Evolutionary conservation across 1,284 basidiomycete species (phyloP).

Genomic region (Microbotryum violaceum): DNA sequence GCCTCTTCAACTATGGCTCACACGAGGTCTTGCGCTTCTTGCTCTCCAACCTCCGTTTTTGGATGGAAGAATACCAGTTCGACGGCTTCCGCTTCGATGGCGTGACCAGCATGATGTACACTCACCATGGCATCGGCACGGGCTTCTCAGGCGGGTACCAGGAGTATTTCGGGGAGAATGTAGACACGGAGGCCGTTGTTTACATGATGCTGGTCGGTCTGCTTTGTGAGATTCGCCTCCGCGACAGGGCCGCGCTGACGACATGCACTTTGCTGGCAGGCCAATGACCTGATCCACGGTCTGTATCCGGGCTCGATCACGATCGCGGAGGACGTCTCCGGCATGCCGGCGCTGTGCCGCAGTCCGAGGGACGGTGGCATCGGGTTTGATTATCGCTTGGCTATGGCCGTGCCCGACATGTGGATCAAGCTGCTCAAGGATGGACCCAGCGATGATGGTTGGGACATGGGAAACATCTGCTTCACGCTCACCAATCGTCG

Average conservation of each 20-base stretch:
- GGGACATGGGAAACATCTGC: slow-evolving; percentile 81
- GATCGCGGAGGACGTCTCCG: slow-evolving; percentile 95
- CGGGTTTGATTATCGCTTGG: slow-evolving; percentile 94
- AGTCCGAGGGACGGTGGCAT: slow-evolving; percentile 76
- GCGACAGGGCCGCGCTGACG: neutral
- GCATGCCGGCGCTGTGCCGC: slow-evolving; percentile 89
- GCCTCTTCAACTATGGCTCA: slow-evolving; percentile 90
- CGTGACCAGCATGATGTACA: slow-evolving; percentile 98
- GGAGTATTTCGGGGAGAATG: slow-evolving; percentile 84
- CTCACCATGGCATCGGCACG: slow-evolving; percentile 92
- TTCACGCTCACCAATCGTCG: slow-evolving; percentile 86
- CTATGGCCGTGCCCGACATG: slow-evolving; percentile 99
- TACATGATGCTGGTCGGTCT: slow-evolving; percentile 91
- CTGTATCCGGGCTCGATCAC: slow-evolving; percentile 75
- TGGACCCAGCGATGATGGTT: slow-evolving; percentile 65
- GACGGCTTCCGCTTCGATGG: slow-evolving; percentile 98
- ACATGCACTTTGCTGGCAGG: slow-evolving; percentile 48
- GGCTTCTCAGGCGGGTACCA: slow-evolving; percentile 97
- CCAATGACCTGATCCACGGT: slow-evolving; percentile 79
- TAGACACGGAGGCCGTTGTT: slow-evolving; percentile 81
- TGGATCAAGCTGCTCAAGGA: slow-evolving; percentile 99
- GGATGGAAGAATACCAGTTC: slow-evolving; percentile 89
- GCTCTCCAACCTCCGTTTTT: slow-evolving; percentile 88
- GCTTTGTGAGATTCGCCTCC: neutral
- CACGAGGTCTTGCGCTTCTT: slow-evolving; percentile 93